These are phyloP conservation scores for Exophiala bonariae DNA, from an alignment of 2,329 filamentous ascomycete genomes.

Conservation along the genomic window DNA sequence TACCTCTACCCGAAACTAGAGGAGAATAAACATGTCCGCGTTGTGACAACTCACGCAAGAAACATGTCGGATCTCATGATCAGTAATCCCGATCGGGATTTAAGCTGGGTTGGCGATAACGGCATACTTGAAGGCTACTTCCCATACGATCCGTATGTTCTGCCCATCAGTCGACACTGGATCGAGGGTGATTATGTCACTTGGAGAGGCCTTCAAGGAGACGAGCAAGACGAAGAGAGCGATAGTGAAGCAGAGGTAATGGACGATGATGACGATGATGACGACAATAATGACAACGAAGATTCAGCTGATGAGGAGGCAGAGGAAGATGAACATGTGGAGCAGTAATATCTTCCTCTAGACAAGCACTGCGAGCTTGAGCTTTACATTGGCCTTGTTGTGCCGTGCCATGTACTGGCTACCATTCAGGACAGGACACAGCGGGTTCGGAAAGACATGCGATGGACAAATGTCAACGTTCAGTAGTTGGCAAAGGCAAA, in stretches of 20 bases:
- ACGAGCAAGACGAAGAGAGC: conserved; percentile 60
- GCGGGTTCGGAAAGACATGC: too few relatives aligned
- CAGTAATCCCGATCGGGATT: conserved; percentile 54
- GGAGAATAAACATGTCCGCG: conserved; percentile 82
- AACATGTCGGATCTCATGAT: conserved; percentile 40
- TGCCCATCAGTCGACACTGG: conserved; percentile 86
- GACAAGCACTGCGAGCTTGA: not conserved
- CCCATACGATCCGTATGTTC: conserved; percentile 93
- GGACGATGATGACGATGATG: conserved; percentile 47
- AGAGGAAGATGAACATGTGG: not conserved
- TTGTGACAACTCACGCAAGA: conserved; percentile 19
- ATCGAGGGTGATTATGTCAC: conserved; percentile 78
- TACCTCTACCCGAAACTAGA: conserved; percentile 88
- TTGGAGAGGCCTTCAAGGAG: conserved; percentile 73
- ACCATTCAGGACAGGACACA: too few relatives aligned
- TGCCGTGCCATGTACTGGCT: too few relatives aligned
- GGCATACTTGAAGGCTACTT: conserved; percentile 91
- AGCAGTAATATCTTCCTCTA: not conserved
- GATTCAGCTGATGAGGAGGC: conserved; percentile 5
- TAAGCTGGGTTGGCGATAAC: conserved; percentile 65
- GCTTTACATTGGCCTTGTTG: too few relatives aligned
- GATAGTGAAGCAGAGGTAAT: conserved; percentile 47
- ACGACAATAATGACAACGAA: conserved; percentile 27
- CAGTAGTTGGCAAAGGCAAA: too few relatives aligned
- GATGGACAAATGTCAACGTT: too few relatives aligned